Base-by-base conservation (phyloP, 1,284 basidiomycete genomes). In the Xerocomus minutiporus region DNA sequence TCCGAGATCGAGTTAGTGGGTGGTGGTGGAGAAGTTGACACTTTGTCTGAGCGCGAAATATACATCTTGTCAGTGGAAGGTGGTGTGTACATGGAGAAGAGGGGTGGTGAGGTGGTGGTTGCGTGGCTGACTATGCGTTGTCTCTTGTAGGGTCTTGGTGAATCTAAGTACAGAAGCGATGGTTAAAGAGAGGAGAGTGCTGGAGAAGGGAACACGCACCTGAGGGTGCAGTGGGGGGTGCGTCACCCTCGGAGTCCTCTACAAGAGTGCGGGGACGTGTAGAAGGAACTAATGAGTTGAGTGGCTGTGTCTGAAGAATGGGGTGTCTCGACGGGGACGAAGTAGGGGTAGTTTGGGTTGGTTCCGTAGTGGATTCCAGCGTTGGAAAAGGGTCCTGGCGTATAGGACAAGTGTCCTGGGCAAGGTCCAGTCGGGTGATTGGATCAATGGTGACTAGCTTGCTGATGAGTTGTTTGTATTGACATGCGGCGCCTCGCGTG, bases 371-470 rank as follows among this genome's bases (percentile, higher is more conserved):
- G 67, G 72, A 65, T 71, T 78, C 75, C 75, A 80, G 74, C 65
- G 74, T 71, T 67, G 73, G 58, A 65, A 70, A 62, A 59, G 71
- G 63, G 63, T 68, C 72, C 64, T 70, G 71, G 69, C 69, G 67
- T 65, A 65, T 68, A 67, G 80, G 75, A 75, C 75, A 71, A 62
- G 66, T 68, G 74, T 80, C 80, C 83, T 80, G 78, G 69, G 77
- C 63, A 72, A 75, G 68, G 75, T 71, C 74, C 71, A 76, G 71
- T 67, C 75, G 71, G 63, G 75, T 80, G 75, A 76, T 71, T 73
- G 84, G 75, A 83, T 84, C 81, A 86, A 86, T 86, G 74, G 76
- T 86, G 79, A 72, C 79, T 65, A 60, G 59, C 50, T 55, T 60
- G 55, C 25, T 47, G 53, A 58, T 62, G 52, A 42, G 56, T 56